Evolutionary conservation across 352 stramenopile species (phyloP).

Genomic region (Phytophthora agathidicida): DNA sequence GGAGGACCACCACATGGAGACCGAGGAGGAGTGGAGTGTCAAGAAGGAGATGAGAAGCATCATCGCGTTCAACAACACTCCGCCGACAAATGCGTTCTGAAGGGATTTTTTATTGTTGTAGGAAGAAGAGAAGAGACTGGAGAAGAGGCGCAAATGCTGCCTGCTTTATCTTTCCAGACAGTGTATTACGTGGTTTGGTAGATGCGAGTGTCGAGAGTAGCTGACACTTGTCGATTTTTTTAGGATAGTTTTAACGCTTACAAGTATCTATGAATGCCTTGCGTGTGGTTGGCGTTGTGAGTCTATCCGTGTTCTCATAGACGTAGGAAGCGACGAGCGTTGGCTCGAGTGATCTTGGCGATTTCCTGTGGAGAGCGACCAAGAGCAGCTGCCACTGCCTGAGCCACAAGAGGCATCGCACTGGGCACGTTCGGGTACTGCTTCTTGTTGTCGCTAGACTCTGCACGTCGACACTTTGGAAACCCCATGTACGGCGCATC

Average conservation of each 20-base stretch:
- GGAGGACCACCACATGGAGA: constrained; percentile 29
- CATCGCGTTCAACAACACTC: constrained; percentile 75
- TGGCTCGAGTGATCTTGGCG: constrained; percentile 61
- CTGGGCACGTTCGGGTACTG: constrained; percentile 85
- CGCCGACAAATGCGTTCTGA: constrained; percentile 1
- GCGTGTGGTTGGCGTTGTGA: too few species aligned
- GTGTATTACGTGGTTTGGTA: constrained; percentile 16
- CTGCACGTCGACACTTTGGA: constrained; percentile 56
- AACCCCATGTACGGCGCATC: constrained; percentile 94
- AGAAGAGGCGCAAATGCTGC: background rate
- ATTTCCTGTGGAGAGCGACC: constrained; percentile 56
- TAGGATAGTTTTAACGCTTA: constrained; percentile 28
- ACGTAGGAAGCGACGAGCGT: constrained; percentile 75
- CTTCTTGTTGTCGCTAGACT: constrained; percentile 51
- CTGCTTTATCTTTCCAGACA: background rate
- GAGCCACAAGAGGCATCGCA: constrained; percentile 60
- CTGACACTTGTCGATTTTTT: constrained; percentile 9
- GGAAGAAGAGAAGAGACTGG: constrained; percentile 5
- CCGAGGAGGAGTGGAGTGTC: constrained; percentile 9
- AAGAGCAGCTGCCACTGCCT: constrained; percentile 60
- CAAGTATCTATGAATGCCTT: constrained; percentile 29
- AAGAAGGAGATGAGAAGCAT: constrained; percentile 44
- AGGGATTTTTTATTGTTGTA: constrained; percentile 17
- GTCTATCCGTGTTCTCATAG: constrained; percentile 29
- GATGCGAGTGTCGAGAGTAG: constrained; percentile 4